phyloP scores from a whole-genome alignment of 495 filamentous ascomycete species.

The Penicillium waksmanii region DNA sequence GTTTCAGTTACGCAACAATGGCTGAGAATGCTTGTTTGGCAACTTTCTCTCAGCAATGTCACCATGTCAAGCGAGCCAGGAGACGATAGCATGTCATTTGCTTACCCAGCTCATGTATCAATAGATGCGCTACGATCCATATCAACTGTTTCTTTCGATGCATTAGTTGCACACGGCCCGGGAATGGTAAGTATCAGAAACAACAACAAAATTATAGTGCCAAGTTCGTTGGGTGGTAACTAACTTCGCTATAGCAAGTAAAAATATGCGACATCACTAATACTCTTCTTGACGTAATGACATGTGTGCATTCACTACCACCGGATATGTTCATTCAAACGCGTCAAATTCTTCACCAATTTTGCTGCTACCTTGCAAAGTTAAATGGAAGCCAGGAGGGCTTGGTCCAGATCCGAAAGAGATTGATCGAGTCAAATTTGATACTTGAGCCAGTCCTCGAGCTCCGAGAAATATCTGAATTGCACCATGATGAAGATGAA shows the following conservation, averaged over 20 bases:
- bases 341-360: background rate
- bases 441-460: background rate
- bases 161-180: slow-evolving; percentile 7
- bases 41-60: slow-evolving; percentile 8
- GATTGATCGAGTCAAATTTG: background rate
- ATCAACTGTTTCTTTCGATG: slow-evolving; percentile 1
- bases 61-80: slow-evolving; percentile 5
- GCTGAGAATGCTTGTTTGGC: slow-evolving; percentile 5
- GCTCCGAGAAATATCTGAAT: background rate
- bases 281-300: background rate
- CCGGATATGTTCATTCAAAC: background rate
- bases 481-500: background rate
- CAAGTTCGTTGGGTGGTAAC: background rate
- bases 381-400: background rate
- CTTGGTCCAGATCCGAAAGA: background rate
- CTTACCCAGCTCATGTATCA: slow-evolving; percentile 6
- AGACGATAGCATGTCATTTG: slow-evolving; percentile 9
- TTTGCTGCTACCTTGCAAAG: background rate
- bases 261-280: background rate
- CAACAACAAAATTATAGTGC: background rate
- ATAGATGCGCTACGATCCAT: slow-evolving; percentile 3
- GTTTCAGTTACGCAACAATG: slow-evolving; percentile 6
- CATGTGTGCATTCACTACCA: background rate
- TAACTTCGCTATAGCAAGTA: background rate
- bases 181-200: slow-evolving; percentile 8